These are phyloP conservation scores for Cubamyces sp. DNA, from an alignment of 768 basidiomycete species.

Conservation along the genomic window DNA sequence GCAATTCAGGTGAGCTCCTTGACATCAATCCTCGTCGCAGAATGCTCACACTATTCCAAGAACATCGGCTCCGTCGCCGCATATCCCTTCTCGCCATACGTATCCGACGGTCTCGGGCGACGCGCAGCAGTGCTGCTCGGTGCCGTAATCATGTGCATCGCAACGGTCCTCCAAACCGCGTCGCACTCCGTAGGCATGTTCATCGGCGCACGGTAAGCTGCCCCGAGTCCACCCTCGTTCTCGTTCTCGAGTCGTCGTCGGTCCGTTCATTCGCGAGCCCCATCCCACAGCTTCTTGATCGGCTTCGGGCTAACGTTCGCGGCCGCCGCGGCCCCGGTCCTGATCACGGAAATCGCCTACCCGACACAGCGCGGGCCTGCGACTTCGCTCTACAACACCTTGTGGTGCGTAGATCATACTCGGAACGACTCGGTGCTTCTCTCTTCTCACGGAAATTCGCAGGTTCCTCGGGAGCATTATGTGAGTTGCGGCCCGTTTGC, in stretches of 20 bases:
- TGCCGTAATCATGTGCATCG: slow-evolving; percentile 43
- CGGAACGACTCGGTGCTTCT: background rate
- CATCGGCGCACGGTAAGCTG: slow-evolving; percentile 44
- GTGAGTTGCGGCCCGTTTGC: slow-evolving; percentile 28
- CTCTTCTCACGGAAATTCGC: slow-evolving; percentile 5
- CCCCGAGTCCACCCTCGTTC: background rate
- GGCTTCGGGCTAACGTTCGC: slow-evolving; percentile 50
- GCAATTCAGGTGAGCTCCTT: slow-evolving; percentile 39
- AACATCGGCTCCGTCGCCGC: slow-evolving; percentile 45
- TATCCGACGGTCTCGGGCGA: slow-evolving; percentile 46
- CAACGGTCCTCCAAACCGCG: slow-evolving; percentile 43
- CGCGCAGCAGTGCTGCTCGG: slow-evolving; percentile 42
- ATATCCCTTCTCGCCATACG: slow-evolving; percentile 45
- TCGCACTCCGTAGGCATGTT: slow-evolving; percentile 47
- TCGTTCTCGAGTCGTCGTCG: background rate
- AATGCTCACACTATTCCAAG: too few relatives aligned
- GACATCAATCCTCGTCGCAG: slow-evolving; percentile 23
- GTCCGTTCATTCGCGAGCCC: slow-evolving; percentile 4
- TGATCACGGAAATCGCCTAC: slow-evolving; percentile 55
- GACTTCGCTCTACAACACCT: slow-evolving; percentile 48
- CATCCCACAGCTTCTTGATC: slow-evolving; percentile 38
- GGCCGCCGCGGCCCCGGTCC: slow-evolving; percentile 48
- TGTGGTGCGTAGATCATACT: slow-evolving; percentile 42
- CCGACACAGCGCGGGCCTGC: slow-evolving; percentile 50
- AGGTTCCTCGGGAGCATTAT: slow-evolving; percentile 41